phyloP scores from a whole-genome alignment of 495 filamentous ascomycete genomes.

The Hypoxylon crocopeplum region DNA sequence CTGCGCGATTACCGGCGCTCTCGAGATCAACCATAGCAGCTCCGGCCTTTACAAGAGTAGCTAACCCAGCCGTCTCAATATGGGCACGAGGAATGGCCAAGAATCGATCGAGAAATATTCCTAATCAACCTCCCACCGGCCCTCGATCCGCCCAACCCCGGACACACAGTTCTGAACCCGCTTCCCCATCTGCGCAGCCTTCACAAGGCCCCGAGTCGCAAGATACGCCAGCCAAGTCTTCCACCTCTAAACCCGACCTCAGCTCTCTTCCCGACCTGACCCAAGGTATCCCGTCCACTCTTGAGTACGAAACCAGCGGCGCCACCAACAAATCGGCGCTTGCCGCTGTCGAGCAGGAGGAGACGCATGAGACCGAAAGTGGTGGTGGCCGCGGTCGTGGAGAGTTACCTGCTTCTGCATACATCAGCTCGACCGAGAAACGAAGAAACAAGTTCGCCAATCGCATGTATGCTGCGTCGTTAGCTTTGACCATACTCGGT shows the following conservation, averaged over 20 bases:
- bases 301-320: constrained; percentile 71
- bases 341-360: constrained; percentile 65
- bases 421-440: constrained; percentile 88
- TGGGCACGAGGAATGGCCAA: constrained; percentile 53
- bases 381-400: constrained; percentile 57
- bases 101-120: constrained; percentile 26
- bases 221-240: constrained; percentile 26
- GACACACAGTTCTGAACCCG: constrained; percentile 7
- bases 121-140: constrained; percentile 15
- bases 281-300: constrained; percentile 88
- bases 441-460: constrained; percentile 74
- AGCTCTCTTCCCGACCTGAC: constrained; percentile 84
- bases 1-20: constrained; percentile 38
- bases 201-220: constrained; percentile 21
- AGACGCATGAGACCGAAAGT: constrained; percentile 55
- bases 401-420: constrained; percentile 80
- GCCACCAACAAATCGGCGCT: constrained; percentile 56
- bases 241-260: constrained; percentile 49
- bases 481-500: constrained; percentile 58
- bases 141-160: constrained; percentile 30
- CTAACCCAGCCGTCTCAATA: constrained; percentile 31
- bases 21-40: constrained; percentile 36
- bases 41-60: constrained; percentile 19
- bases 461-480: constrained; percentile 63
- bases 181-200: constrained; percentile 16